Evolutionary conservation across 2,329 filamentous ascomycete species (phyloP), one percentile per base, ranked within the genome.

Genomic region (Pyrenochaeta sp.): DNA sequence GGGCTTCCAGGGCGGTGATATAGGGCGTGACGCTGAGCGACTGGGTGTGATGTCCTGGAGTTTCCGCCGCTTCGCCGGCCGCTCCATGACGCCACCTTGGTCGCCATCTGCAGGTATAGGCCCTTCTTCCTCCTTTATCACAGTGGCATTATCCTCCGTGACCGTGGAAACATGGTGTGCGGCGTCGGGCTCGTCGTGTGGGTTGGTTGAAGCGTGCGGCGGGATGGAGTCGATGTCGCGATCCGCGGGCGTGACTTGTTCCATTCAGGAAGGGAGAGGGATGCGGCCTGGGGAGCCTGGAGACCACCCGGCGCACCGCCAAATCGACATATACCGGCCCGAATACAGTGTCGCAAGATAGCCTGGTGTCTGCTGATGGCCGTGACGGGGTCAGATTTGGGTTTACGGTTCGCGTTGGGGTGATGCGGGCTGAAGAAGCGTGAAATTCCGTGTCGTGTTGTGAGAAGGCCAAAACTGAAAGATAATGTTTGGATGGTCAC

Each of bases 1-100:
- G 72, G 88, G 91, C 81, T 95, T 98, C 95, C 95, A 99, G 24
- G 95, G 95, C 65, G 95, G 95, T 62, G 94, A 98, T 59, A 85
- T 83, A 52, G 82, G 80, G 79, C 82, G 77, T 61, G 81, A 75
- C 12, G 69, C 64, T 4, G 76, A 74, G 51, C 73, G 75, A 49
- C 71, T 67, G 47, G 69, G 68, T 15, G 72, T 71, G 53, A 70
- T 59, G 62, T 79, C 75, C 42, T 76, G 76, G 36, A 81, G 75
- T 74, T 88, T 88, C 61, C 88, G 88, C 73, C 90, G 87, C 78
- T 93, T 93, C 15, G 82, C 77, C 27, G 77, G 72, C 30, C 76
- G 69, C 67, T 72, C 64, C 7, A 56, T 64, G 69, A 58, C 64
- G 65, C 58, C 61, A 54, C 61, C 68, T 57, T 71, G 66, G 32